A percentile compares a stretch with the other conserved stretches of the same genome.
Conservation (phyloP, 2,329 filamentous ascomycete genomes). For the Gaeumannomyces tritici region DNA sequence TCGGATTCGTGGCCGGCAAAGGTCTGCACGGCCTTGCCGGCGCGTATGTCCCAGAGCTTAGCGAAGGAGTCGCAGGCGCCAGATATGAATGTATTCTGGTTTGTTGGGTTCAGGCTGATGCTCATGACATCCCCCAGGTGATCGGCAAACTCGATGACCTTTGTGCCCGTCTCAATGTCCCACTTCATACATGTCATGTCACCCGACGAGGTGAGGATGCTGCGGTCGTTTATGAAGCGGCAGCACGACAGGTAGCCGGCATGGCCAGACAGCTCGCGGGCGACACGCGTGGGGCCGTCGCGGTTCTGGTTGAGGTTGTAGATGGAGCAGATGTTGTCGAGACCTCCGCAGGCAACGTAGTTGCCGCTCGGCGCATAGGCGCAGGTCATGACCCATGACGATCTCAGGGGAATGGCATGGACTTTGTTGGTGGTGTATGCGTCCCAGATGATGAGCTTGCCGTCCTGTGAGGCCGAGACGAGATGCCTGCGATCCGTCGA, state of each 20-base stretch:
- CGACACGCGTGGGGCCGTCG: slow-evolving; percentile 94
- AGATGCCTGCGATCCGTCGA: slow-evolving; percentile 95
- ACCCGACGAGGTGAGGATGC: slow-evolving; percentile 93
- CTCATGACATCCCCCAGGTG: slow-evolving; percentile 99
- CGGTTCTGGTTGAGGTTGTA: slow-evolving; percentile 94
- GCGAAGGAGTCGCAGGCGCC: slow-evolving; percentile 97
- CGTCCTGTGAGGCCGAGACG: slow-evolving; percentile 95
- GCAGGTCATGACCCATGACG: slow-evolving; percentile 99
- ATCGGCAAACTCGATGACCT: slow-evolving; percentile 96
- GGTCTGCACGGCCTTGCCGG: slow-evolving; percentile 95
- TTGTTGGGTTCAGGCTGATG: slow-evolving; percentile 97
- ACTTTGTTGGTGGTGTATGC: slow-evolving; percentile 99
- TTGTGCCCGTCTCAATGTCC: slow-evolving; percentile 97
- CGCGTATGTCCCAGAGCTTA: slow-evolving; percentile 97
- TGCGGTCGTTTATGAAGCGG: slow-evolving; percentile 96
- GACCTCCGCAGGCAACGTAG: slow-evolving; percentile 95
- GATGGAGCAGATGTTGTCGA: slow-evolving; percentile 99
- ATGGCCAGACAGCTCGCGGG: slow-evolving; percentile 90
- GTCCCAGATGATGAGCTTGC: slow-evolving; percentile 99
- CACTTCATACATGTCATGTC: slow-evolving; percentile 99
- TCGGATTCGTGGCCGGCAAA: slow-evolving; percentile 98
- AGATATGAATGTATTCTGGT: slow-evolving; percentile 99
- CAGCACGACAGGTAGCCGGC: slow-evolving; percentile 97
- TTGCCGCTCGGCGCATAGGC: slow-evolving; percentile 97
- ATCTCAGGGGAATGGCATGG: slow-evolving; percentile 92